Conservation (phyloP, 805 yeast genomes). For the Torulaspora microellipsoides region DNA sequence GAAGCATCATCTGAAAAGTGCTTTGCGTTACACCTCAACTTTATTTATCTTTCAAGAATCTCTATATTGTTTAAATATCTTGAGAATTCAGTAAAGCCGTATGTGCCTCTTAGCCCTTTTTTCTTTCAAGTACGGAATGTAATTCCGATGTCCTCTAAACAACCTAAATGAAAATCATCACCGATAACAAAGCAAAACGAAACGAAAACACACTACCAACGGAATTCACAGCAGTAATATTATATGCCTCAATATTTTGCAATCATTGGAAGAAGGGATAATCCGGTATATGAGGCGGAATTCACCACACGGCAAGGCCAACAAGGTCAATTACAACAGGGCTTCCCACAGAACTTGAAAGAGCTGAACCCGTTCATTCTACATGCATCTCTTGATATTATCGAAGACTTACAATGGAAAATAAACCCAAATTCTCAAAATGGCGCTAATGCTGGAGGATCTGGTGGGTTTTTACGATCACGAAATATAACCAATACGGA, state of each 20-base stretch:
- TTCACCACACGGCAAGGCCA: slow-evolving; percentile 43
- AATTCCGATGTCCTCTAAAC: no score
- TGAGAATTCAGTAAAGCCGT: no score
- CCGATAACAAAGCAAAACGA: background rate
- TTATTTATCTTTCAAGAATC: no score
- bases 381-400: slow-evolving; percentile 84
- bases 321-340: slow-evolving; percentile 61
- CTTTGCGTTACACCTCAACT: no score
- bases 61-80: no score
- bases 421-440: slow-evolving; percentile 38
- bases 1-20: background rate
- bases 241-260: slow-evolving; percentile 81
- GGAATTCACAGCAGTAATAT: background rate
- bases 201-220: no score
- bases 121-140: background rate
- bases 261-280: slow-evolving; percentile 80
- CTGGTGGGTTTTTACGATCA: slow-evolving; percentile 28
- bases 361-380: slow-evolving; percentile 85
- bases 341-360: slow-evolving; percentile 61
- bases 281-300: slow-evolving; percentile 83
- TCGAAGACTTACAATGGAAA: slow-evolving; percentile 86
- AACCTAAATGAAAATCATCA: background rate
- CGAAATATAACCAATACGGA: slow-evolving; percentile 21
- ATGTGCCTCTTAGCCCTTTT: background rate
- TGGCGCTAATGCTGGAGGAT: slow-evolving; percentile 7